Evolutionary conservation across 192 early-diverging fungal genomes (phyloP).

Genomic region (Coemansia sp.): DNA sequence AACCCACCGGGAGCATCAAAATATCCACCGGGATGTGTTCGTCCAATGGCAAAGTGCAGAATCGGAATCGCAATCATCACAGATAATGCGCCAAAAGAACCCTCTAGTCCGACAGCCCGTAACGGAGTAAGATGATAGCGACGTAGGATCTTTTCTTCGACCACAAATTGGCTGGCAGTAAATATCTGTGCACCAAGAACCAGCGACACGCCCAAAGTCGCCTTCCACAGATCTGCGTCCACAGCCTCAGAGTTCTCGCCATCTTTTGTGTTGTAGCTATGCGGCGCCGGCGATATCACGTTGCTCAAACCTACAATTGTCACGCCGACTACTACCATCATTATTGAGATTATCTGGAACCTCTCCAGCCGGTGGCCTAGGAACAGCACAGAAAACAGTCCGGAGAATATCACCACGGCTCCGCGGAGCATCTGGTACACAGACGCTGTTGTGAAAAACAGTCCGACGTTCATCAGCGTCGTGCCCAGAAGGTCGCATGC

Average conservation of each 20-base stretch:
- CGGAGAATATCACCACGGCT: conserved; percentile 94
- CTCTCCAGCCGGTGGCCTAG: conserved; percentile 72
- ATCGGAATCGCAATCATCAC: conserved; percentile 71
- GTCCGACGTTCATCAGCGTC: conserved; percentile 95
- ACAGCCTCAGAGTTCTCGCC: conserved; percentile 28
- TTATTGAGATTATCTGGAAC: conserved; percentile 84
- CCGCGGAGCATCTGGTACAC: conserved; percentile 97
- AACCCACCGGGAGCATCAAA: conserved; percentile 82
- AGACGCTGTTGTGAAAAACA: conserved; percentile 86
- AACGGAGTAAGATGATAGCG: conserved; percentile 80
- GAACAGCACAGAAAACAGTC: conserved; percentile 85
- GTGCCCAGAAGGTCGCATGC: conserved; percentile 75
- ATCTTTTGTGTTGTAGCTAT: background rate
- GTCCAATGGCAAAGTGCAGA: conserved; percentile 72
- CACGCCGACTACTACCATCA: conserved; percentile 84
- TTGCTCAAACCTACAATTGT: conserved; percentile 80
- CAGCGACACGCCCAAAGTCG: conserved; percentile 76
- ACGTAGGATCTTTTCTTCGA: conserved; percentile 91
- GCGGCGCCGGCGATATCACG: conserved; percentile 55
- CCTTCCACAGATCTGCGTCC: conserved; percentile 51
- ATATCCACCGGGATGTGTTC: conserved; percentile 67
- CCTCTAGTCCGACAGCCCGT: conserved; percentile 92
- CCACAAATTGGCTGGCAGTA: conserved; percentile 92
- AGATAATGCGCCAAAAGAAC: conserved; percentile 82
- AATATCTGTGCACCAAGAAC: conserved; percentile 91